A percentile compares a stretch with the other conserved stretches of the same genome.
Evolutionary conservation across 2,329 filamentous ascomycete species (phyloP).

Genomic region (Sporothrix brasiliensis): DNA sequence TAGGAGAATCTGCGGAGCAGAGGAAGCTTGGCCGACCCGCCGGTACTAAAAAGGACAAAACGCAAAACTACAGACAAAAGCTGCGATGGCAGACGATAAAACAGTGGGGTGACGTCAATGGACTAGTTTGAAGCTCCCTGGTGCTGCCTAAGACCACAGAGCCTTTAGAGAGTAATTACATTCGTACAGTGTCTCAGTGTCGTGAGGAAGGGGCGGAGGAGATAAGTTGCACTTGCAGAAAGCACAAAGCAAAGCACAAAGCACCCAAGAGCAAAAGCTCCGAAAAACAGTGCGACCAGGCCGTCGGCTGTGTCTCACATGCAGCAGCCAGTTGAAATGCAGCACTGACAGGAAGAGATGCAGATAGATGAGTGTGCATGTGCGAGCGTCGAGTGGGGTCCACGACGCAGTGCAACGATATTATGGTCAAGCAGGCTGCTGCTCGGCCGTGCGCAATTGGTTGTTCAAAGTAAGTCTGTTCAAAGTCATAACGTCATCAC

Average conservation of each 20-base stretch:
- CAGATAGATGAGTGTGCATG: conserved; percentile 1
- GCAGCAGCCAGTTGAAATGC: not conserved
- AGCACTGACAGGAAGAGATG: not conserved
- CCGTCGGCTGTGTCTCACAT: not conserved
- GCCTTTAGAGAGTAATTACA: not conserved
- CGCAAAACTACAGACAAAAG: not conserved
- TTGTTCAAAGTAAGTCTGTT: not conserved
- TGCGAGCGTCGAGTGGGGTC: not conserved
- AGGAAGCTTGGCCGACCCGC: not conserved
- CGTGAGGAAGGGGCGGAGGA: not conserved
- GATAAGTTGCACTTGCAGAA: not conserved
- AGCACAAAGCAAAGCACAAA: not conserved
- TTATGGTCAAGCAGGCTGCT: not conserved
- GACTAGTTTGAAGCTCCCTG: conserved; percentile 5
- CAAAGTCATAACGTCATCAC: conserved; percentile 2
- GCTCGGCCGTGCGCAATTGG: not conserved
- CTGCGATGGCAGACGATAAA: conserved; percentile 5
- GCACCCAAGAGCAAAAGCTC: not conserved
- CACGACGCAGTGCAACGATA: conserved; percentile 8
- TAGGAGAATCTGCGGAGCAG: conserved; percentile 8
- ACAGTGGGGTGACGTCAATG: conserved; percentile 19
- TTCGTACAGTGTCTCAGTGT: not conserved
- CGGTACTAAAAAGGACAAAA: not conserved
- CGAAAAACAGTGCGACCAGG: not conserved
- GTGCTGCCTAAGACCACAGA: conserved; percentile 6